Evolutionary conservation across 371 early-diverging fungal species (phyloP).

Genomic region (Mortierella sp.): DNA sequence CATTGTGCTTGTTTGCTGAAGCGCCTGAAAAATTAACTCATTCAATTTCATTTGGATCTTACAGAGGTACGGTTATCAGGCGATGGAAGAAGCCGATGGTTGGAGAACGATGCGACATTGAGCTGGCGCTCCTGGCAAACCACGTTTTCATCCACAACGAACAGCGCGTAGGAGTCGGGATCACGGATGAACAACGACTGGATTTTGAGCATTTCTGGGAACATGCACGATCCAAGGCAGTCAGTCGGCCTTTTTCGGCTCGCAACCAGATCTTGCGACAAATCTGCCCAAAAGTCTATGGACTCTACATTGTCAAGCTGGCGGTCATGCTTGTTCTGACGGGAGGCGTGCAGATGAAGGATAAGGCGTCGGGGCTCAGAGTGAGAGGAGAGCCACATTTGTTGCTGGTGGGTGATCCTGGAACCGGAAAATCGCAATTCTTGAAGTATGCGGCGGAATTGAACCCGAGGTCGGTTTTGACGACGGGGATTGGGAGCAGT

Average conservation of each 20-base stretch:
- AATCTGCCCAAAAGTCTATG: slow-evolving; percentile 75
- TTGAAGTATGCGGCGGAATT: slow-evolving; percentile 73
- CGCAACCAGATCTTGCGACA: slow-evolving; percentile 68
- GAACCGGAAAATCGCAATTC: slow-evolving; percentile 90
- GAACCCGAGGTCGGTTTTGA: slow-evolving; percentile 76
- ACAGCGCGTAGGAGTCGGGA: slow-evolving; percentile 51
- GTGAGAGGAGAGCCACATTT: slow-evolving; percentile 86
- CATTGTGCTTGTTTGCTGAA: no score
- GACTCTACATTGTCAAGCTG: slow-evolving; percentile 73
- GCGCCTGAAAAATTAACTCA: not conserved
- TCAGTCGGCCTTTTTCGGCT: slow-evolving; percentile 49
- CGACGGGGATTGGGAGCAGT: slow-evolving; percentile 86
- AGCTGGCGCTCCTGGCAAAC: slow-evolving; percentile 70
- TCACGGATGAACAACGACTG: slow-evolving; percentile 63
- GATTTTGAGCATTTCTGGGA: slow-evolving; percentile 72
- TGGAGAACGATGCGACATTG: slow-evolving; percentile 71
- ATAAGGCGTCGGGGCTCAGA: slow-evolving; percentile 64
- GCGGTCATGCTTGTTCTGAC: slow-evolving; percentile 74
- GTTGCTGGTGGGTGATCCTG: slow-evolving; percentile 88
- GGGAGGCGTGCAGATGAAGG: slow-evolving; percentile 68
- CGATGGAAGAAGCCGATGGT: slow-evolving; percentile 63
- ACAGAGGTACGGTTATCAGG: slow-evolving; percentile 45
- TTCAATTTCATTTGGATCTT: not conserved
- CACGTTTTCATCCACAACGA: slow-evolving; percentile 69
- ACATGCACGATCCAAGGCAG: slow-evolving; percentile 52